Evolutionary conservation across 1,139 yeast genomes (phyloP).

Genomic region (Taiozyma onychis): DNA sequence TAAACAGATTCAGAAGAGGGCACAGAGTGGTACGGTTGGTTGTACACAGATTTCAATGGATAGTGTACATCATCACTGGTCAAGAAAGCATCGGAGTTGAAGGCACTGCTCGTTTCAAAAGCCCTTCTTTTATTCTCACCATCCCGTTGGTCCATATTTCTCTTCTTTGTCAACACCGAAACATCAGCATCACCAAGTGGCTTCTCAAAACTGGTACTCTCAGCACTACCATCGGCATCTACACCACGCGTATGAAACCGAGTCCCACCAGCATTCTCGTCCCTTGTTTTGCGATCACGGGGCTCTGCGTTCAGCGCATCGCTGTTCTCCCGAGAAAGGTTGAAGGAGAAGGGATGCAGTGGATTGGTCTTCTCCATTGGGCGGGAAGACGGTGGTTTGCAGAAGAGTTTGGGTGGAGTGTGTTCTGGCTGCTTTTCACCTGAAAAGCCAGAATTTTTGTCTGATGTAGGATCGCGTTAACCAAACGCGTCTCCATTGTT

Average conservation of each 20-base stretch:
- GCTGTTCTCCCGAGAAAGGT: conserved; percentile 22
- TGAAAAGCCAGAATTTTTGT: neutral
- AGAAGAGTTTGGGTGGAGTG: neutral
- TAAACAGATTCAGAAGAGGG: conserved; percentile 20
- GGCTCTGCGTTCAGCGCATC: conserved; percentile 26
- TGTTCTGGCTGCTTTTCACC: neutral
- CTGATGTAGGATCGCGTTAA: too few species aligned
- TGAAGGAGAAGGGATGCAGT: conserved; percentile 27
- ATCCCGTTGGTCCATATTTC: conserved; percentile 22
- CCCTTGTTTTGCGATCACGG: conserved; percentile 18
- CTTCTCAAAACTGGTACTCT: neutral
- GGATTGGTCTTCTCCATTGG: conserved; percentile 19
- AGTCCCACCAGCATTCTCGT: conserved; percentile 23
- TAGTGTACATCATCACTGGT: conserved; percentile 17
- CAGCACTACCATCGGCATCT: neutral
- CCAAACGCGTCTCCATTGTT: too few species aligned
- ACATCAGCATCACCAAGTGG: neutral
- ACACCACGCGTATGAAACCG: conserved; percentile 25
- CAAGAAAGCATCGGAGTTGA: conserved; percentile 14
- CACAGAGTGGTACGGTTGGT: conserved; percentile 13
- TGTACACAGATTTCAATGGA: conserved; percentile 1
- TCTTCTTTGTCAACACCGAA: conserved; percentile 17
- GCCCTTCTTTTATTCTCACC: conserved; percentile 20
- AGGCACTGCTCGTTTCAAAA: conserved; percentile 5
- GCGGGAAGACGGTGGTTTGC: neutral